Percentiles rank a stretch among this genome's conserved stretches.
Evolutionary conservation across 148 eudicot species (phyloP).

Genomic region (Cornus controversa): DNA sequence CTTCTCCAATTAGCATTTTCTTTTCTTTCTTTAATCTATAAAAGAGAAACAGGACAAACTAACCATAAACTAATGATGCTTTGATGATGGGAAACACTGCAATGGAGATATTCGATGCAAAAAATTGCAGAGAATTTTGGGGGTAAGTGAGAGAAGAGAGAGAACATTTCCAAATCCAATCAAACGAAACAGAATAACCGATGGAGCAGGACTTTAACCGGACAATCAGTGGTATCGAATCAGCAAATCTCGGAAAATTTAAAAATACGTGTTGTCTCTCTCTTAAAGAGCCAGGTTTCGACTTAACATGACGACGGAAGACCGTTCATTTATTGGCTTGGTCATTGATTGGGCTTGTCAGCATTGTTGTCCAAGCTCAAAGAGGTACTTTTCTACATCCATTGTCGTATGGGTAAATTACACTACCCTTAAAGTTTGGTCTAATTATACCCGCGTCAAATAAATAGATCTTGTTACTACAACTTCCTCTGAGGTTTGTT

Average conservation of each 20-base stretch:
- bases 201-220: conserved; percentile 24
- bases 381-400: too few relatives aligned
- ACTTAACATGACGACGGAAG: too few relatives aligned
- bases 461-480: too few relatives aligned
- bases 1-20: background rate
- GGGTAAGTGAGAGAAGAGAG: conserved; percentile 9
- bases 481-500: too few relatives aligned
- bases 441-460: too few relatives aligned
- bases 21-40: background rate
- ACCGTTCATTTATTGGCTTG: too few relatives aligned
- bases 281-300: too few relatives aligned
- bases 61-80: conserved; percentile 15
- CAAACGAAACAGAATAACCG: conserved; percentile 25
- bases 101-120: conserved; percentile 1
- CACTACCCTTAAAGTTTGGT: too few relatives aligned
- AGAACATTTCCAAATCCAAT: conserved; percentile 13
- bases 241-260: conserved; percentile 13
- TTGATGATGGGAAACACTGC: background rate
- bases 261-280: background rate
- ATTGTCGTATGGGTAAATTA: too few relatives aligned
- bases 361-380: too few relatives aligned
- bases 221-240: conserved; percentile 7
- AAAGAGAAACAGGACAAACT: background rate
- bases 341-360: too few relatives aligned
- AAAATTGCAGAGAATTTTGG: conserved; percentile 8